Evolutionary conservation across 371 early-diverging fungal species (phyloP), one percentile per base, ranked within the genome.

Genomic region (Saksenaea oblongispora): DNA sequence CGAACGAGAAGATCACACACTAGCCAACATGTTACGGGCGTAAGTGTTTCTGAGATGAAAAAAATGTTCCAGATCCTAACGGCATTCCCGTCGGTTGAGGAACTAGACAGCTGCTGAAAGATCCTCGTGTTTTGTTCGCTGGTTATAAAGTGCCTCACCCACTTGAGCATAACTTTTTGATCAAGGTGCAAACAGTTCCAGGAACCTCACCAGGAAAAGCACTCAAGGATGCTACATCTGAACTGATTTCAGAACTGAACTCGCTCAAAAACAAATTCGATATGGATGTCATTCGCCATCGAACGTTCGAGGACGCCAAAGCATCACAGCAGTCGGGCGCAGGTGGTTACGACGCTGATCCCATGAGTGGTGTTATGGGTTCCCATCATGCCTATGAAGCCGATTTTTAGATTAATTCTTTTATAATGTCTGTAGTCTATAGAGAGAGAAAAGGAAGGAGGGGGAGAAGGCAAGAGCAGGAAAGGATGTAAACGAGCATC

Each of bases 131-230:
- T 3, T 75, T 95, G 51, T 99, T 99, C 85, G 94, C 97, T 17
- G 99, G 97, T 54, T 99, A 99, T 84, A 94, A 95, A 66, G 82
- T 94, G 60, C 98, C 99, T 15, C 99, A 99, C 75, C 99, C 99
- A 34, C 86, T 99, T 9, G 96, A 98, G 71, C 95, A 96, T 76
- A 84, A 88, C 61, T 88, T 96, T 53, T 73, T 93, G 22, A 78
- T 99, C 57, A 95, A 94, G 71, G 87, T 98, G 10, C 98, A 97
- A 72, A 96, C 99, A 7, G 89, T 91, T 0, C 85, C 90, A 7
- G 89, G 92, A 17, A 90, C 93, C 8, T 88, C 89, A 55, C 98
- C 98, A 28, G 84, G 90, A 36, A 87, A 89, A 42, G 95, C 91
- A 17, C 76, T 96, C 34, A 86, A 87, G 53, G 85, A 87, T 44